A percentile compares a stretch with the other conserved stretches of the same genome.
phyloP scores from a whole-genome alignment of 768 basidiomycete species.

The Suillus brevipes region DNA sequence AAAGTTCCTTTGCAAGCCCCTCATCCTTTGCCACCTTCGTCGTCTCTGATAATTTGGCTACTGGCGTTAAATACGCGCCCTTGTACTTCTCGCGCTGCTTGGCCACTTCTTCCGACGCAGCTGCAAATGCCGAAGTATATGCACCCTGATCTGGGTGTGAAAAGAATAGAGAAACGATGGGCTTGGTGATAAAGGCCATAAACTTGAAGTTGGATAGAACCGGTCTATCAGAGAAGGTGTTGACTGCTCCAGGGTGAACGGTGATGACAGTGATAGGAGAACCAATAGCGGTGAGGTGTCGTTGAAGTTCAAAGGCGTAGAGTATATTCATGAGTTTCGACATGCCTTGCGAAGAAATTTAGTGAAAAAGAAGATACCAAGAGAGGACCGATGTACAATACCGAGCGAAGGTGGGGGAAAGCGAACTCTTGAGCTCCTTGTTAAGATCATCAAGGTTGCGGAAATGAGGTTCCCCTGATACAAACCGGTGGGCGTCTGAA shows the following conservation, averaged over 20 bases:
- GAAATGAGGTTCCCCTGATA: constrained; percentile 28
- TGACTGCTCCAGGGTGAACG: constrained; percentile 32
- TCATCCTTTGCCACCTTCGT: constrained; percentile 19
- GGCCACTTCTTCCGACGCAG: constrained; percentile 26
- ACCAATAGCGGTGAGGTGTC: constrained; percentile 38
- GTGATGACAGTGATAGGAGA: constrained; percentile 30
- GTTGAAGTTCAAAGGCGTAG: constrained; percentile 51
- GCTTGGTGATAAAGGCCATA: constrained; percentile 26
- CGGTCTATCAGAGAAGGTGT: constrained; percentile 17
- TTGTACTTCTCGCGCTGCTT: constrained; percentile 25
- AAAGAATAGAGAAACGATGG: constrained; percentile 20
- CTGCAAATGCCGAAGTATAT: constrained; percentile 30
- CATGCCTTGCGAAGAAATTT: constrained; percentile 33
- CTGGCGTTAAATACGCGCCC: constrained; percentile 33
- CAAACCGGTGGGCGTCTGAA: constrained; percentile 29
- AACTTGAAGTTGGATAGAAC: constrained; percentile 8
- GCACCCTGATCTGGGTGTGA: constrained; percentile 24
- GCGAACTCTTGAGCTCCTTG: constrained; percentile 29
- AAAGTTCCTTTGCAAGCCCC: constrained; percentile 29
- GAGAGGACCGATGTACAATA: constrained; percentile 32
- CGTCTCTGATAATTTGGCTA: constrained; percentile 17
- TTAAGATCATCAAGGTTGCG: constrained; percentile 38
- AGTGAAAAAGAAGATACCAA: neutral
- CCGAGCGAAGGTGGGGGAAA: constrained; percentile 19
- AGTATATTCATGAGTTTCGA: constrained; percentile 55